phyloP scores from a whole-genome alignment of 73 alveolate species.

The Diophrys appendiculata region DNA sequence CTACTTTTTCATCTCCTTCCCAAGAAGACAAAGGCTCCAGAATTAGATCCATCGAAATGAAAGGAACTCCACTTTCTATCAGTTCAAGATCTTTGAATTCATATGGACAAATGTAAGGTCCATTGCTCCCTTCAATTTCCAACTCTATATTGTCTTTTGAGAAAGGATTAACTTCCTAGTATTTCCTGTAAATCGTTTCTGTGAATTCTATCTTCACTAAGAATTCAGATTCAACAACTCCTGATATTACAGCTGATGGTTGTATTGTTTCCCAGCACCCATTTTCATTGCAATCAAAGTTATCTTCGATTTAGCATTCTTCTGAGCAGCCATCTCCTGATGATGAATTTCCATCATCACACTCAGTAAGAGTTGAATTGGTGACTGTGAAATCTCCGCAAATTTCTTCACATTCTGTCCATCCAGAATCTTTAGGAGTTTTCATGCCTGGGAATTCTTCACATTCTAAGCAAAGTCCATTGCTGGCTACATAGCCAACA shows the following conservation, averaged over 20 bases:
- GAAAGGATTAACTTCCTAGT: neutral
- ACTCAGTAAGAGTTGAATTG: neutral
- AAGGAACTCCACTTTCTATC: neutral
- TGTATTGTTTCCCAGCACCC: neutral
- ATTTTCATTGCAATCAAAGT: neutral
- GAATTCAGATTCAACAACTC: neutral
- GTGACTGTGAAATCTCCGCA: neutral
- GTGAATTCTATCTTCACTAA: neutral
- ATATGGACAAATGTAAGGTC: neutral
- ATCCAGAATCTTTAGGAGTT: neutral
- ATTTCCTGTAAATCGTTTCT: neutral
- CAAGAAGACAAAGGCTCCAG: neutral
- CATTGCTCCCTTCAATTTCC: neutral
- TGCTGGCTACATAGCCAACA: neutral
- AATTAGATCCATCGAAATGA: neutral
- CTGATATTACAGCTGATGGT: neutral
- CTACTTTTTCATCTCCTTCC: neutral
- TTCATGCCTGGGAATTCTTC: neutral
- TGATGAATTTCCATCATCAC: neutral
- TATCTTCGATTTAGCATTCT: neutral
- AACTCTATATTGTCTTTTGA: neutral
- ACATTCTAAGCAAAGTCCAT: neutral
- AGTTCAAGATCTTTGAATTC: neutral
- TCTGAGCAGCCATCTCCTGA: neutral
- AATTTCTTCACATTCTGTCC: neutral